Evolutionary conservation across 495 filamentous ascomycete species (phyloP).

Genomic region (Neurospora sp.): DNA sequence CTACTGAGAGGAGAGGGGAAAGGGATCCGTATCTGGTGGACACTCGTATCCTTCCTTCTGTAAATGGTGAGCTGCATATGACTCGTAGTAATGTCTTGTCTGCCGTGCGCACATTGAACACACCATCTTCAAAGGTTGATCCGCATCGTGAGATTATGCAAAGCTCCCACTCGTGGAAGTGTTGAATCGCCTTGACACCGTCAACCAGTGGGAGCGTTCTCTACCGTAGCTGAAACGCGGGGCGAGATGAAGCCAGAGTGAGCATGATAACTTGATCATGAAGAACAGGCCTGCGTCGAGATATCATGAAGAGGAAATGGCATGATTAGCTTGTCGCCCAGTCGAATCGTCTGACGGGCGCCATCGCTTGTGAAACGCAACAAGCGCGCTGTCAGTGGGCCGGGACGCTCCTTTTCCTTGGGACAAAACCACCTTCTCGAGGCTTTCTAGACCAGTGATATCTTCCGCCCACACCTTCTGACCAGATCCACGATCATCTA

Average conservation of each 20-base stretch:
- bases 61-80: not conserved
- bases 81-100: not conserved
- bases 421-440: not conserved
- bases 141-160: not conserved
- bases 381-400: conserved; percentile 19
- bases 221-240: not conserved
- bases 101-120: not conserved
- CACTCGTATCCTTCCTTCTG: not conserved
- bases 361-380: conserved; percentile 22
- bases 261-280: not conserved
- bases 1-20: not conserved
- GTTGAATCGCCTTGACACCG: not conserved
- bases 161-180: not conserved
- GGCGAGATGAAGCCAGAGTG: not conserved
- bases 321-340: not conserved
- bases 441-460: not conserved
- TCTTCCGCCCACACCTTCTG: conserved; percentile 1
- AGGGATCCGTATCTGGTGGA: not conserved
- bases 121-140: not conserved
- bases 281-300: not conserved
- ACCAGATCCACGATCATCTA: conserved; percentile 6
- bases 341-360: not conserved
- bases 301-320: conserved; percentile 5
- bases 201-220: not conserved
- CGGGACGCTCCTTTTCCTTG: not conserved